Evolutionary conservation across 805 yeast species (phyloP).

Genomic region (Candida qinlingensis): DNA sequence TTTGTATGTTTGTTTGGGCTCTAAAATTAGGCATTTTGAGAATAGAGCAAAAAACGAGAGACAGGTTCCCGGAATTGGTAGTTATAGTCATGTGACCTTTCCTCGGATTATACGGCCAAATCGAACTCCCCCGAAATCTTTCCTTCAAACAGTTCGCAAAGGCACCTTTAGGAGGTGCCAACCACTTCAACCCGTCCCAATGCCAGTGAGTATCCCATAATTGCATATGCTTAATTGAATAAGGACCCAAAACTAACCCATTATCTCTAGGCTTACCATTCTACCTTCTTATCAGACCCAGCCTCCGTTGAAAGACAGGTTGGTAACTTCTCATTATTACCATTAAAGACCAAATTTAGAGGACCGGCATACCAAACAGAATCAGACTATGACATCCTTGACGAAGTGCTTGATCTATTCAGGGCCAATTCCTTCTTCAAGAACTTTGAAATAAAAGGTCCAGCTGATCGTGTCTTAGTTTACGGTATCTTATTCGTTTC

Average conservation of each 20-base stretch:
- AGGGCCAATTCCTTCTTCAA: conserved; percentile 95
- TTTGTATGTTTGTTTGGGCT: no score
- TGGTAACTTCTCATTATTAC: conserved; percentile 77
- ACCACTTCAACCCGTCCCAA: background rate
- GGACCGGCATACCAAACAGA: conserved; percentile 87
- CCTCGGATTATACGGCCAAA: background rate
- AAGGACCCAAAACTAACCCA: background rate
- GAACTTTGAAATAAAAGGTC: conserved; percentile 94
- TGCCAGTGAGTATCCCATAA: conserved; percentile 11
- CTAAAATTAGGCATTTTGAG: background rate
- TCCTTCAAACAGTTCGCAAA: background rate
- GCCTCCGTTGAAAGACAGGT: conserved; percentile 53
- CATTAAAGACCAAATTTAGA: conserved; percentile 75
- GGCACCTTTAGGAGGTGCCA: no score
- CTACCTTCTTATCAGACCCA: conserved; percentile 67
- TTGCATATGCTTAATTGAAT: background rate
- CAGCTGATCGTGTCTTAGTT: conserved; percentile 86
- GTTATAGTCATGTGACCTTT: background rate
- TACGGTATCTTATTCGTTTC: conserved; percentile 90
- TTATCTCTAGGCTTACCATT: conserved; percentile 57
- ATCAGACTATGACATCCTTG: conserved; percentile 82
- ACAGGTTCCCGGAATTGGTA: background rate
- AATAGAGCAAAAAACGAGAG: conserved; percentile 4
- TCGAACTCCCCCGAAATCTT: conserved; percentile 8
- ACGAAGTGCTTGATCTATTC: conserved; percentile 85